Base-by-base conservation (phyloP, 768 basidiomycete genomes). In the Cystofilobasidium ferigula region DNA sequence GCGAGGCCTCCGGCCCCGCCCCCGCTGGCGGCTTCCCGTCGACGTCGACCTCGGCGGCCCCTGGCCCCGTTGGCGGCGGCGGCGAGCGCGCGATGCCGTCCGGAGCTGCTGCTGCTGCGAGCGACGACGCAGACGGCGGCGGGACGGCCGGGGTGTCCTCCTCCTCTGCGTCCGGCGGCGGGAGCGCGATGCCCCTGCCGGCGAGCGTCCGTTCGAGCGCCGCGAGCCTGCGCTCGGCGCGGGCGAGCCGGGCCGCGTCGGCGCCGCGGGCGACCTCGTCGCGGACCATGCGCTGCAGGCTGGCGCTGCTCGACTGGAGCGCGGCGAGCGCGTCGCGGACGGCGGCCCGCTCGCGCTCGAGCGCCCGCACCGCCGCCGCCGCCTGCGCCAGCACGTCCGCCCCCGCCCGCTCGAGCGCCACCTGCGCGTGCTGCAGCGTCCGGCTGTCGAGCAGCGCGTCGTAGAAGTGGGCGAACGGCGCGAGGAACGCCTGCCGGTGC, bases 391-490 rank as follows among this genome's bases (percentile, higher is more conserved):
- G 56, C 28, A 68, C 18, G 26, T 53, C 61, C 12, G 6, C 8
- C 35, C 57, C 28, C 35, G 40, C 43, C 9, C 6, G 13, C 26
- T 30, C 36, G 35, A 68, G 88, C 53, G 87, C 86, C 28, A 80
- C 78, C 9, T 91, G 79, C 85, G 88, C 88, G 42, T 74, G 71
- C 76, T 89, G 89, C 64, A 91, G 81, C 72, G 87, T 83, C 72
- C 83, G 85, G 20, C 86, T 84, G 74, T 89, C 89, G 62, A 84
- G 81, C 36, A 92, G 82, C 3, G 88, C 85, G 67, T 91, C 88
- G 73, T 89, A 92, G 75, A 92, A 91, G 60, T 81, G 75, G 71
- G 86, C 87, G 70, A 91, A 92, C 3, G 87, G 88, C 0, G 85
- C 83, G 57, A 92, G 77, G 75, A 92, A 92, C 24, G 87, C 85